phyloP scores from a whole-genome alignment of 352 stramenopile species.

The Aphanomyces invadans region DNA sequence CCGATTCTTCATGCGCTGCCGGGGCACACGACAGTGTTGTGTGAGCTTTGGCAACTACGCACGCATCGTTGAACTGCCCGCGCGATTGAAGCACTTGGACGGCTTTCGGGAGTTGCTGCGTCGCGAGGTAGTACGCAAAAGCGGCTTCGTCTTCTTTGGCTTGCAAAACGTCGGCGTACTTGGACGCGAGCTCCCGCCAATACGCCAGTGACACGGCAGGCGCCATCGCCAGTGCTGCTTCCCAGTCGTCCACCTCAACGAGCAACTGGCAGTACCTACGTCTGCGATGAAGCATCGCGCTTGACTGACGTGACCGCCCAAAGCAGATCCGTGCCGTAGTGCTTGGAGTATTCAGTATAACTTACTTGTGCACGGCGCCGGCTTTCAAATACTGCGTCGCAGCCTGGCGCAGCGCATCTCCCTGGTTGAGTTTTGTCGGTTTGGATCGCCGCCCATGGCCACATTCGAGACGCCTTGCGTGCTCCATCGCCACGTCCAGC shows the following conservation, averaged over 20 bases:
- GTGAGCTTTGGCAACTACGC: constrained; percentile 14
- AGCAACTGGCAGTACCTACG: constrained; percentile 26
- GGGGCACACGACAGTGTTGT: too few relatives aligned
- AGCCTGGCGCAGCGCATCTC: constrained; percentile 2
- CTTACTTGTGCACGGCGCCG: constrained; percentile 11
- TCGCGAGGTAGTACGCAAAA: constrained; percentile 10
- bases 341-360: not conserved
- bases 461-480: constrained; percentile 11
- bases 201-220: constrained; percentile 26
- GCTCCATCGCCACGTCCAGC: constrained; percentile 2
- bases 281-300: not conserved
- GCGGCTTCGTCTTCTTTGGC: constrained; percentile 8
- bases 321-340: not conserved
- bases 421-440: constrained; percentile 18
- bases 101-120: constrained; percentile 10
- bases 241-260: constrained; percentile 26
- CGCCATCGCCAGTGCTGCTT: constrained; percentile 24
- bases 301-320: too few relatives aligned
- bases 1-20: too few relatives aligned
- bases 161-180: constrained; percentile 19
- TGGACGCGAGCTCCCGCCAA: constrained; percentile 22
- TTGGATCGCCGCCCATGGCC: constrained; percentile 11
- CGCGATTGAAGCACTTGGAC: not conserved
- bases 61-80: constrained; percentile 17
- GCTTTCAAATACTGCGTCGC: constrained; percentile 15